These are phyloP conservation scores for Cystobasidium pallidum DNA, from an alignment of 1,284 basidiomycete genomes.

Conservation along the genomic window DNA sequence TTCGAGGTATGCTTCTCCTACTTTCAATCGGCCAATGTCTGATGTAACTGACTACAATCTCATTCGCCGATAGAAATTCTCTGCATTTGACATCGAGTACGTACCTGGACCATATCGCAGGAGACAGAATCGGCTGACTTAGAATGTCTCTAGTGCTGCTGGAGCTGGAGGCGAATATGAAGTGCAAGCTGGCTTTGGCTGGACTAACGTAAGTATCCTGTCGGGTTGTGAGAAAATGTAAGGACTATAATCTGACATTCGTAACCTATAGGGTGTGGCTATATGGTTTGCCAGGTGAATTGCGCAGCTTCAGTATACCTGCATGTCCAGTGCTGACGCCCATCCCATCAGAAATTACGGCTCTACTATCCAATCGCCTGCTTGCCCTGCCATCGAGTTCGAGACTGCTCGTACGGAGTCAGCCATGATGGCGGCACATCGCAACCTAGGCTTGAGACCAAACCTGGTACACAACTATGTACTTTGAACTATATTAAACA, in stretches of 20 bases:
- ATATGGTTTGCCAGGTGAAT: slow-evolving; percentile 31
- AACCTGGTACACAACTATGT: slow-evolving; percentile 22
- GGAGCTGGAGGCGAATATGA: slow-evolving; percentile 61
- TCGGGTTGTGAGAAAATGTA: no score
- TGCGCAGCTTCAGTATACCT: not conserved
- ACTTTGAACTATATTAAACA: not conserved
- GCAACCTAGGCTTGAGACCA: slow-evolving; percentile 33
- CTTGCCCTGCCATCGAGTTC: slow-evolving; percentile 36
- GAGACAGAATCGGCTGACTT: not conserved
- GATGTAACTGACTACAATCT: slow-evolving; percentile 10
- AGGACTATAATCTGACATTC: not conserved
- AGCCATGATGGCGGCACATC: slow-evolving; percentile 20
- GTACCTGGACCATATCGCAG: not conserved
- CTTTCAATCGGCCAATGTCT: no score
- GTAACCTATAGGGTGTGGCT: slow-evolving; percentile 18
- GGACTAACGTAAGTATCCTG: slow-evolving; percentile 73
- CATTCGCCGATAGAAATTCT: slow-evolving; percentile 58
- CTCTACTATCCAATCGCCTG: slow-evolving; percentile 12
- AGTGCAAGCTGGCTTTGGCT: slow-evolving; percentile 76
- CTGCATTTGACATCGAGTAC: slow-evolving; percentile 67
- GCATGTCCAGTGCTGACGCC: not conserved
- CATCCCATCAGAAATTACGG: slow-evolving; percentile 22
- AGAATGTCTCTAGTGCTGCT: slow-evolving; percentile 61
- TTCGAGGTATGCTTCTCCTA: slow-evolving; percentile 25
- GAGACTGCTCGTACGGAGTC: slow-evolving; percentile 7